Evolutionary conservation across 1,139 yeast genomes (phyloP).

Genomic region (Pichia sp.): DNA sequence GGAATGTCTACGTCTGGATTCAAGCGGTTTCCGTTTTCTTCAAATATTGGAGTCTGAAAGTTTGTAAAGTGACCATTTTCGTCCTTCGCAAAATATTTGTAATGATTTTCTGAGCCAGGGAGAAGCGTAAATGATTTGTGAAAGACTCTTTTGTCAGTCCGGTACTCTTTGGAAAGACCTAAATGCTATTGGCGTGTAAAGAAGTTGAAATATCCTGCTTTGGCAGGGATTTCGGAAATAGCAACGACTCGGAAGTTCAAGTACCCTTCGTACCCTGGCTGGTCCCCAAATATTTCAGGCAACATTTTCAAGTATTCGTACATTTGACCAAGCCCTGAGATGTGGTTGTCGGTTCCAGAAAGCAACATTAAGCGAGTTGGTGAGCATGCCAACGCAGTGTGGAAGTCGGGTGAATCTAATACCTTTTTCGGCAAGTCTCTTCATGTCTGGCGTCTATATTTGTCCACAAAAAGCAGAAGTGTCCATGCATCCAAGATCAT

Average conservation of each 20-base stretch:
- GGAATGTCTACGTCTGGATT: slow-evolving; percentile 40
- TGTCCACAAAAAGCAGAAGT: slow-evolving; percentile 57
- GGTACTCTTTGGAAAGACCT: slow-evolving; percentile 44
- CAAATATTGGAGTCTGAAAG: slow-evolving; percentile 38
- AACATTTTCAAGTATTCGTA: slow-evolving; percentile 43
- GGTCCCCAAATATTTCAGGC: slow-evolving; percentile 40
- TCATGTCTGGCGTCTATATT: slow-evolving; percentile 51
- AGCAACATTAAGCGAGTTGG: slow-evolving; percentile 62
- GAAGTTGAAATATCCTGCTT: slow-evolving; percentile 47
- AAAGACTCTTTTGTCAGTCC: slow-evolving; percentile 52
- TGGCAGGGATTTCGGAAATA: slow-evolving; percentile 47
- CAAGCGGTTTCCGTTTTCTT: slow-evolving; percentile 36
- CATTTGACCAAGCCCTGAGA: slow-evolving; percentile 62
- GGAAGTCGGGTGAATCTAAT: slow-evolving; percentile 54
- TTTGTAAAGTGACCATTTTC: slow-evolving; percentile 27
- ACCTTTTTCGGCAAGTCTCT: slow-evolving; percentile 43
- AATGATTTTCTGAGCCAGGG: slow-evolving; percentile 58
- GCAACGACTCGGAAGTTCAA: slow-evolving; percentile 51
- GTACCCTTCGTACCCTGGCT: slow-evolving; percentile 57
- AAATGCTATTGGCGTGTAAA: slow-evolving; percentile 60
- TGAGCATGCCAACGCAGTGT: slow-evolving; percentile 63
- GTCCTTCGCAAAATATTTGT: slow-evolving; percentile 43
- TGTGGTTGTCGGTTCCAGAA: slow-evolving; percentile 59
- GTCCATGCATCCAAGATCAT: slow-evolving; percentile 60
- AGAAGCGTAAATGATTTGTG: slow-evolving; percentile 47